Conservation (phyloP, 371 early-diverging fungal species). For the Batkoa obscura region DNA sequence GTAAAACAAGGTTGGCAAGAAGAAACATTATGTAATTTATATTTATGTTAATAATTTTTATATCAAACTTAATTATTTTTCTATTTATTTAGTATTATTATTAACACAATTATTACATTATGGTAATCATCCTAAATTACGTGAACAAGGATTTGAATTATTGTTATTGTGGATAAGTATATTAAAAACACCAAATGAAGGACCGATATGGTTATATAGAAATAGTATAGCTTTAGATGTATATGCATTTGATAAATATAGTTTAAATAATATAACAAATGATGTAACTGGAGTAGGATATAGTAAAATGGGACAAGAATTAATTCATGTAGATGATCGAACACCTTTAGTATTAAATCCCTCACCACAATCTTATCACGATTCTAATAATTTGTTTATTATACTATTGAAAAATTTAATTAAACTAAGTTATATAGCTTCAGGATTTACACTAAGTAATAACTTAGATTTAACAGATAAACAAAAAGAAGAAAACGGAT, state of each 20-base stretch:
- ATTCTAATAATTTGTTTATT: conserved; percentile 31
- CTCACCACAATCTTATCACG: conserved; percentile 27
- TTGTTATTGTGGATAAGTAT: conserved; percentile 51
- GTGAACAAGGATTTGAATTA: conserved; percentile 50
- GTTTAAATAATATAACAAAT: conserved; percentile 8
- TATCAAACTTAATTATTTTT: neutral
- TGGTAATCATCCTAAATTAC: conserved; percentile 45
- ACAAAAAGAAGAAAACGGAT: conserved; percentile 11
- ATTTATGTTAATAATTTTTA: neutral
- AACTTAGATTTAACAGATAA: conserved; percentile 20
- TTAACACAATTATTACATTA: conserved; percentile 28
- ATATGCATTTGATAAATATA: conserved; percentile 29
- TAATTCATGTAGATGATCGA: conserved; percentile 22
- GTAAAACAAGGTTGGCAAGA: conserved; percentile 3
- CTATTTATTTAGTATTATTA: conserved; percentile 17
- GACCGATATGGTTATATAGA: conserved; percentile 36
- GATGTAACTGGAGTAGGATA: conserved; percentile 9
- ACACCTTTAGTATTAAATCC: conserved; percentile 34
- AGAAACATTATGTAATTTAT: neutral
- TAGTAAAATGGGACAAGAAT: conserved; percentile 17
- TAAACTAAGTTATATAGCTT: conserved; percentile 41
- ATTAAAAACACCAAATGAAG: conserved; percentile 34
- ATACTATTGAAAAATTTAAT: conserved; percentile 32
- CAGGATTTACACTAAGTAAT: conserved; percentile 38
- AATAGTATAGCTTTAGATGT: conserved; percentile 43